Base-by-base conservation (phyloP, 2,329 filamentous ascomycete species). In the Diaporthe helianthi region DNA sequence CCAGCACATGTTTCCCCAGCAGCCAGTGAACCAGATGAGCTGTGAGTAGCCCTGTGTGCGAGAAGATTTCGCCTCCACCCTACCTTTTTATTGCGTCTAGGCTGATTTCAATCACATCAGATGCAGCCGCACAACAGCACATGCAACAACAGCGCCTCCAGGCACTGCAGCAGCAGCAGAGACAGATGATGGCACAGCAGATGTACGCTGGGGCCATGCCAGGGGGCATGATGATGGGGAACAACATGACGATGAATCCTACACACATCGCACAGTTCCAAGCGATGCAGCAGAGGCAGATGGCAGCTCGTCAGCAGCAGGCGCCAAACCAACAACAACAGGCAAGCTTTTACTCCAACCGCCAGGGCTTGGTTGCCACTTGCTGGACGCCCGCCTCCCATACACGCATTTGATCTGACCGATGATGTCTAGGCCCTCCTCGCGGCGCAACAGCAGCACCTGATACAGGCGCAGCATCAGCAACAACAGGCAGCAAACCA, bases 1-100 rank as follows among this genome's bases (percentile, higher is more conserved):
- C n/a, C 84, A 86, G 82, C 87, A 88, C 73, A 81, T 89, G 77
- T 85, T 89, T 71, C 87, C 87, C 68, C 86, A 87, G 71, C 83
- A 84, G 54, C 83, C 85, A 63, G 83, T 83, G 72, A 79, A 79
- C 46, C 77, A 78, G 53, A 79, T 80, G 73, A 75, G 74, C 44
- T 73, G 78, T 80, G 73, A 74, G 77, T 77, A 49, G 54, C 54
- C 47, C 47, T 17, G 74, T 75, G 46, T 46, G 54, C 63, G 49
- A 41, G 19, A 36, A 53, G 15, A 12, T 6, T 6, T 46, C 13
- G 24, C 49, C 49, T 68, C 33, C 65, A 58, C 5, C n/a, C 46
- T 13, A 12, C 52, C 17, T 55, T 36, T 52, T 65, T 2, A 36
- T 41, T 64, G 24, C 58, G 44, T 29, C 46, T 41, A 19, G 67